phyloP scores from a whole-genome alignment of 2,329 filamentous ascomycete species.

The Fusarium sulawesiense region DNA sequence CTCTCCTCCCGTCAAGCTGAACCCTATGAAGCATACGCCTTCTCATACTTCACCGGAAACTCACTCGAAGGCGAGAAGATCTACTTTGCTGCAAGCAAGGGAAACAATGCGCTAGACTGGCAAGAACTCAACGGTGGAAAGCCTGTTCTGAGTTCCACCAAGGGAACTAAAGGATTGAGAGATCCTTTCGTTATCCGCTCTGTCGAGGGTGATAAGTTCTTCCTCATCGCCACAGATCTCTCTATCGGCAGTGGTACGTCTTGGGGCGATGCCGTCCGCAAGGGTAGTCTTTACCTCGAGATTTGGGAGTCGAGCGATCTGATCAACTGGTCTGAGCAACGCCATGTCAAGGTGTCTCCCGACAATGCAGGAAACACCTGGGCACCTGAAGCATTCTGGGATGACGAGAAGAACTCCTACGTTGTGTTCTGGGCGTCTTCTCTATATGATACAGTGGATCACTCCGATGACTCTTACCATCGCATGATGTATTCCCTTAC shows the following conservation, averaged over 20 bases:
- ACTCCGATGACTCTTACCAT: slow-evolving; percentile 59
- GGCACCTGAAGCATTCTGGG: slow-evolving; percentile 65
- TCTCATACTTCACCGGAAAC: slow-evolving; percentile 63
- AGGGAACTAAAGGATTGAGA: slow-evolving; percentile 62
- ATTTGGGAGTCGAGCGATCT: slow-evolving; percentile 65
- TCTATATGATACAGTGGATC: slow-evolving; percentile 58
- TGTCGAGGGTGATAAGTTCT: slow-evolving; percentile 62
- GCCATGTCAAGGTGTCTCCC: slow-evolving; percentile 62
- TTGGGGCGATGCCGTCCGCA: slow-evolving; percentile 60
- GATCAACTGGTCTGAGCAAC: slow-evolving; percentile 62
- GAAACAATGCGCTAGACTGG: slow-evolving; percentile 65
- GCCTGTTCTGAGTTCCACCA: slow-evolving; percentile 58
- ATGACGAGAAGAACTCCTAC: slow-evolving; percentile 56
- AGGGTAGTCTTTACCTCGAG: slow-evolving; percentile 62
- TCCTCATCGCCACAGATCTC: slow-evolving; percentile 63
- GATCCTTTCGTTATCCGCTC: slow-evolving; percentile 66
- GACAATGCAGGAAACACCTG: slow-evolving; percentile 64
- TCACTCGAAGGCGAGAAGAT: slow-evolving; percentile 61
- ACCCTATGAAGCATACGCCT: slow-evolving; percentile 59
- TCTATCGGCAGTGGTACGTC: slow-evolving; percentile 66
- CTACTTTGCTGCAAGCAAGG: slow-evolving; percentile 62
- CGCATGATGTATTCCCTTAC: slow-evolving; percentile 65
- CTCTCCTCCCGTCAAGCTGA: slow-evolving; percentile 49
- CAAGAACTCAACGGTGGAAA: slow-evolving; percentile 60
- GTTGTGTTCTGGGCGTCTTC: slow-evolving; percentile 60